Percentiles rank a stretch among this genome's conserved stretches.
Conservation (phyloP, 164 flowering plant species). For the Nelumbo lutea region DNA sequence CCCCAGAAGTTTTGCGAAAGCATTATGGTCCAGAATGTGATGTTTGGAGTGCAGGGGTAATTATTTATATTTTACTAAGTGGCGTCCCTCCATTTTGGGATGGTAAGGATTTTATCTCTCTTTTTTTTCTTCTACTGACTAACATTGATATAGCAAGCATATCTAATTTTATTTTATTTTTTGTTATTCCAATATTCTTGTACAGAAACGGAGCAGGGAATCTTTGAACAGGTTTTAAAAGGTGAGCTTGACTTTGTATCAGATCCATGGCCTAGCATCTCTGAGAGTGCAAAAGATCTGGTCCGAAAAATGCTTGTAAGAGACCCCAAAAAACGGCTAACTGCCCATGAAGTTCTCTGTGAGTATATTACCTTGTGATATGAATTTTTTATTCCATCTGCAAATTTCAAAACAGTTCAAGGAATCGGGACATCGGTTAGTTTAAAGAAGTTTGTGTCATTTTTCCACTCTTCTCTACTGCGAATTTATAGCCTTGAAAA, state of each 20-base stretch:
- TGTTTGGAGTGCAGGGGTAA: constrained; percentile 83
- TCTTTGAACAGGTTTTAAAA: constrained; percentile 72
- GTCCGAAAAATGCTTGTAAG: constrained; percentile 68
- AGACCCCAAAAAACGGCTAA: constrained; percentile 62
- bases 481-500: no score
- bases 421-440: neutral
- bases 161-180: constrained; percentile 5
- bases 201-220: constrained; percentile 77
- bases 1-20: constrained; percentile 69
- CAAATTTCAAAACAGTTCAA: neutral
- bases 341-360: constrained; percentile 79
- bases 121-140: neutral
- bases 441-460: no score
- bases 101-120: constrained; percentile 34
- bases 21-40: constrained; percentile 68
- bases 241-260: constrained; percentile 74
- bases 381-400: no score
- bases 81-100: constrained; percentile 90
- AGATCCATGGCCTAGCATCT: constrained; percentile 86
- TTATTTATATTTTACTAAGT: constrained; percentile 65
- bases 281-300: constrained; percentile 68
- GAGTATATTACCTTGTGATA: constrained; percentile 21
- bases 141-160: neutral
- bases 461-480: no score
- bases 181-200: constrained; percentile 1